phyloP scores from a whole-genome alignment of 2,329 filamentous ascomycete species.

The Dactylellina sp. region DNA sequence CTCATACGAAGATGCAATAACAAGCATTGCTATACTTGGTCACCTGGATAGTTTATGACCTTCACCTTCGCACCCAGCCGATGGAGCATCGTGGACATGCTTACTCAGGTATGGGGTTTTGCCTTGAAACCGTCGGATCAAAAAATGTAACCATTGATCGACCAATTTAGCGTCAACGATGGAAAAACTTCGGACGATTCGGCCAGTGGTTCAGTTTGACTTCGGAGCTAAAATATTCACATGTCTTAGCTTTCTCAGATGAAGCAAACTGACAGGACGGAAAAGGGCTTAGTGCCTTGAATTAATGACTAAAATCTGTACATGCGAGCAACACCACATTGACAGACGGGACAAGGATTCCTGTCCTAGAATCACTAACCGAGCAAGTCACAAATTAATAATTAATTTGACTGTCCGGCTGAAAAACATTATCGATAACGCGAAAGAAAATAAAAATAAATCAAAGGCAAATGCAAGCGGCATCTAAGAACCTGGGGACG shows the following conservation, averaged over 20 bases:
- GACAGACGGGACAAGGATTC: slow-evolving; percentile 1
- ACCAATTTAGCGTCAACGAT: not conserved
- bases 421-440: slow-evolving; percentile 31
- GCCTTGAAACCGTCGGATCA: too few species aligned
- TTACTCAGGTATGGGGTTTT: too few species aligned
- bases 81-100: too few species aligned
- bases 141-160: too few species aligned
- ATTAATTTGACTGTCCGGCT: not conserved
- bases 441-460: slow-evolving; percentile 6
- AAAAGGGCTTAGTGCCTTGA: too few species aligned
- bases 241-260: not conserved
- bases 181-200: slow-evolving; percentile 48
- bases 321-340: slow-evolving; percentile 21
- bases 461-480: not conserved
- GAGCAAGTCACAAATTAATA: not conserved
- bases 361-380: not conserved
- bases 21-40: not conserved
- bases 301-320: not conserved
- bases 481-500: not conserved
- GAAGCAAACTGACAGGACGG: too few species aligned
- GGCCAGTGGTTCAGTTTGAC: slow-evolving; percentile 1
- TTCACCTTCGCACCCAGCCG: too few species aligned
- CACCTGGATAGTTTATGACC: not conserved
- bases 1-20: slow-evolving; percentile 12
- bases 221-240: slow-evolving; percentile 4